Base-by-base conservation (phyloP, 208 protist species). In the Acanthamoeba rhysodes region DNA sequence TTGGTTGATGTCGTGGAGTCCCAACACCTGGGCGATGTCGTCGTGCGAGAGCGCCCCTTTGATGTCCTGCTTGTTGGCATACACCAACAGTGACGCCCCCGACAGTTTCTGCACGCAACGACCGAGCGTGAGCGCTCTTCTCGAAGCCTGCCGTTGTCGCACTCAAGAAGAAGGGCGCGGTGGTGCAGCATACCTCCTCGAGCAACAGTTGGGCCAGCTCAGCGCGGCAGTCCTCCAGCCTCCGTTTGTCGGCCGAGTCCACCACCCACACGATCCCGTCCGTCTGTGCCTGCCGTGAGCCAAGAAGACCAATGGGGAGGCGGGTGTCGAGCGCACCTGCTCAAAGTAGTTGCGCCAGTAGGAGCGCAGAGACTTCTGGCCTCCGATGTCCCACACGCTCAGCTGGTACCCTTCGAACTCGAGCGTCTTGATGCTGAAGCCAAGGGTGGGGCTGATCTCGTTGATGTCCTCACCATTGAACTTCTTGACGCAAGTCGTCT, bases 41-140 rank as follows among this genome's bases (percentile, higher is more conserved):
- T 98, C 97, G 18, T 93, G 80, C 6, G 72, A 95, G 50, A 99
- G 95, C 27, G 98, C 97, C 10, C 97, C 98, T 24, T 96, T 96
- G 34, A 99, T 98, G 96, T 99, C 99, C 90, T 99, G 98, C 97
- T 99, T 99, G 97, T 99, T 99, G 50, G 99, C 98, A 94, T 99
- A 99, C n/a, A 99, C 98, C 2, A 99, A 97, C 87, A 99, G 96
- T 62, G 99, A 99, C 16, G 99, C 99, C 8, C 99, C 99, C 20
- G 99, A 99, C 0, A 99, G 97, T 32, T 99, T 98, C 97, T 99
- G 87, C 66, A 59, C 22, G 34, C 7, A 0, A 66, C 10, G 45
- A 14, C 45, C 37, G 22, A 32, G 5, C n/a, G 45, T 14, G 45
- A 48, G 45, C 45, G 45, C 45, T 48, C 45, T 48, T 48, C 45